Base-by-base conservation (phyloP, 139 green algal genomes). In the Chlorella sp. region DNA sequence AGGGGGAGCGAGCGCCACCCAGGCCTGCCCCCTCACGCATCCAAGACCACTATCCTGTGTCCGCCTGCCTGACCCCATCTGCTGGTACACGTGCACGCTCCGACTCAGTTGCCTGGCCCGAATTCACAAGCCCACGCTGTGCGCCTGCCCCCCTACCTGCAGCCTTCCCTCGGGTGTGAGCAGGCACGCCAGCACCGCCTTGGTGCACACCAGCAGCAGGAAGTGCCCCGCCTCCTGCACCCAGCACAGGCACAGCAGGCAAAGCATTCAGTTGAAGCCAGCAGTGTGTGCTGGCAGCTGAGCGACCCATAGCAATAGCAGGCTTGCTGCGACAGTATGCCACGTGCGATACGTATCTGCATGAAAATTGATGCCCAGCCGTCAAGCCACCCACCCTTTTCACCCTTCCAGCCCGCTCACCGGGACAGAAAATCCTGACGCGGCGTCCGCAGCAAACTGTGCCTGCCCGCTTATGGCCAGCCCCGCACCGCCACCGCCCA, bases 171-270 rank as follows among this genome's bases (percentile, higher is more conserved):
- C 90, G 11, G 30, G 84, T 2, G 40, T 86, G 5, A 92, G 76
- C n/a, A 64, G n/a, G 75, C 76, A 88, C 30, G 86, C 57, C 71
- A 92, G 85, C 60, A 90, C 90, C 3, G 90, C 90, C 0, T 68
- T 39, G 22, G 77, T 88, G 40, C 75, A 71, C 30, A 84, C 78
- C 48, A 91, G n/a, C 83, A 92, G 61, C 39, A 92, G 24, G 64
- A 88, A 92, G 83, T 90, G 90, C 32, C 87, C 87, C 0, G 61
- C 40, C 16, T 91, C 87, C 80, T 87, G 78, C 61, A 39, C 26
- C 34, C 73, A 30, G 32, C 36, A 57, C 34, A 19, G 19, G 80
- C 30, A 26, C 42, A 14, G 80, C 42, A 48, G 42, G 42, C 15
- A 11, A 61, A 24, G 60, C 30, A 3, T 19, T 26, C 48, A 1